phyloP scores from a whole-genome alignment of 108 stramenopile species.

The Pseudonitzschia multistriata region DNA sequence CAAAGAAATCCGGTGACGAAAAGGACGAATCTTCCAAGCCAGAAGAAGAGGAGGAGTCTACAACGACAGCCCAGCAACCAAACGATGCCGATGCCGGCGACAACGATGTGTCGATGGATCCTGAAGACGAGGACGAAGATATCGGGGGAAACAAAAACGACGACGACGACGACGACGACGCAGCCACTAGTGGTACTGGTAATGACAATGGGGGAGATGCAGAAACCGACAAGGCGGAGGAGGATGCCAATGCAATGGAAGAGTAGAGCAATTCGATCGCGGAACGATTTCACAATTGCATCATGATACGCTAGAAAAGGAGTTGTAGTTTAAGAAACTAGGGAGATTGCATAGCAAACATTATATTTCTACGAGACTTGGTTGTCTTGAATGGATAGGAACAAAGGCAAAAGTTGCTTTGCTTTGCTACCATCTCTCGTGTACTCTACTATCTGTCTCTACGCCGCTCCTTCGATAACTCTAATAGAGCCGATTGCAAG shows the following conservation, averaged over 20 bases:
- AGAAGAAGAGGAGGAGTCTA: background rate
- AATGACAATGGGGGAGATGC: constrained; percentile 16
- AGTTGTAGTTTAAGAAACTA: too few relatives aligned
- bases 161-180: constrained; percentile 18
- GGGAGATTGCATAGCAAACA: too few relatives aligned
- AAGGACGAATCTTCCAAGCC: background rate
- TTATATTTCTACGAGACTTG: too few relatives aligned
- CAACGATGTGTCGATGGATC: background rate
- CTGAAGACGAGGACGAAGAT: constrained; percentile 14
- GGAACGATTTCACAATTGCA: background rate
- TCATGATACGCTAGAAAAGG: background rate
- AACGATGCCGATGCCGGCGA: background rate
- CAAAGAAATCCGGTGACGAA: background rate
- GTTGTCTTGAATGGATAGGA: too few relatives aligned
- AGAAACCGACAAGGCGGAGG: constrained; percentile 25
- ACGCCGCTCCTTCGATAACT: too few relatives aligned
- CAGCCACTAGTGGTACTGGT: constrained; percentile 33
- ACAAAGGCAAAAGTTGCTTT: too few relatives aligned
- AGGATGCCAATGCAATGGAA: constrained; percentile 27
- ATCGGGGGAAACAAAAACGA: constrained; percentile 1
- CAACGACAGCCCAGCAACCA: constrained; percentile 3
- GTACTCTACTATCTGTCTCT: too few relatives aligned
- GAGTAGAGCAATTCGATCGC: constrained; percentile 12
- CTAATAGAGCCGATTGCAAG: too few relatives aligned
- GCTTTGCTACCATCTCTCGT: too few relatives aligned